Evolutionary conservation across 2,329 filamentous ascomycete species (phyloP).

Genomic region (Fonsecaea monophora): DNA sequence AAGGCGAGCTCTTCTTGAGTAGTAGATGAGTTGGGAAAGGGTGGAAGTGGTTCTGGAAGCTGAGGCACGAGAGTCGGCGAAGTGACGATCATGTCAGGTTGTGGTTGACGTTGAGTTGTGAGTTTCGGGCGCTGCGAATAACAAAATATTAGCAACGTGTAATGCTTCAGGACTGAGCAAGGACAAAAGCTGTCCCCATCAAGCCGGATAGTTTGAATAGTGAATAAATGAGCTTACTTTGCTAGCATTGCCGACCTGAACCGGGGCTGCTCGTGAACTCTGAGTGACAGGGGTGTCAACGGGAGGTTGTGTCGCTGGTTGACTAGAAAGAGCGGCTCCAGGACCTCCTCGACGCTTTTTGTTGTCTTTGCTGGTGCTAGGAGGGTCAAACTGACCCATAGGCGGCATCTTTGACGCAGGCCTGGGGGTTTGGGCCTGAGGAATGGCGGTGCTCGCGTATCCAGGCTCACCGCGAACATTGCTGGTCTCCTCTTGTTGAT

Average conservation of each 20-base stretch:
- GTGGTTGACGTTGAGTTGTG: slow-evolving; percentile 30
- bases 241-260: slow-evolving; percentile 53
- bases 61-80: slow-evolving; percentile 89
- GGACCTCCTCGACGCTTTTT: slow-evolving; percentile 80
- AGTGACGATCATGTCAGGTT: slow-evolving; percentile 60
- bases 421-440: slow-evolving; percentile 59
- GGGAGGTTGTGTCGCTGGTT: slow-evolving; percentile 44
- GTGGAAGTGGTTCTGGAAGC: slow-evolving; percentile 84
- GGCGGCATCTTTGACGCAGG: slow-evolving; percentile 78
- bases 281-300: slow-evolving; percentile 45
- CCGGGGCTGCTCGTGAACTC: slow-evolving; percentile 45
- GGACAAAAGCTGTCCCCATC: neutral
- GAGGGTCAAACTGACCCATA: slow-evolving; percentile 88
- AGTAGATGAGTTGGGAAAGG: slow-evolving; percentile 74
- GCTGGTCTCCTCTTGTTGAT: slow-evolving; percentile 70
- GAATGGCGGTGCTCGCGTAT: slow-evolving; percentile 50
- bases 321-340: slow-evolving; percentile 40
- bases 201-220: neutral
- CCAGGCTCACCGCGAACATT: slow-evolving; percentile 63
- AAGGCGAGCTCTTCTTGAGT: slow-evolving; percentile 86
- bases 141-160: slow-evolving; percentile 12
- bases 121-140: slow-evolving; percentile 35
- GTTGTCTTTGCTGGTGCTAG: slow-evolving; percentile 83
- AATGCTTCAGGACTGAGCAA: neutral
- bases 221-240: slow-evolving; percentile 55